Conservation (phyloP, 2,329 filamentous ascomycete species). For the Didymella glomerata region DNA sequence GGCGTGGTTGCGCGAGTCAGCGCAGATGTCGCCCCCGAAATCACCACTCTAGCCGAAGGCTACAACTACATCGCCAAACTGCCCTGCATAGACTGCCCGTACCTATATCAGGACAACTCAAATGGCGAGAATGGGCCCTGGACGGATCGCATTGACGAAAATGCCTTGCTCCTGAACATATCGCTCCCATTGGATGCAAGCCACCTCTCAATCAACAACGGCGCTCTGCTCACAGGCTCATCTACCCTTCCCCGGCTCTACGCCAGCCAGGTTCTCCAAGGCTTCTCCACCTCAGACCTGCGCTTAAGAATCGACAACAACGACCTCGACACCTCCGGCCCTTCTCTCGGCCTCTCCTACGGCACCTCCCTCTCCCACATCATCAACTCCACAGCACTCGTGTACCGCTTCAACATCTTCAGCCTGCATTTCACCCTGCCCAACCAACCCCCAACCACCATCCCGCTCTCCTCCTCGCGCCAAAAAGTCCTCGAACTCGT, state of each 20-base stretch:
- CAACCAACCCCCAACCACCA: slow-evolving; percentile 9
- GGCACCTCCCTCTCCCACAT: slow-evolving; percentile 35
- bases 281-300: slow-evolving; percentile 22
- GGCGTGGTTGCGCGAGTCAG: slow-evolving; percentile 5
- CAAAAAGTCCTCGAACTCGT: slow-evolving; percentile 45
- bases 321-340: slow-evolving; percentile 28
- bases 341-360: slow-evolving; percentile 44
- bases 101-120: slow-evolving; percentile 43
- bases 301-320: slow-evolving; percentile 22
- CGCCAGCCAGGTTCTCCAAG: slow-evolving; percentile 41
- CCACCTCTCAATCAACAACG: slow-evolving; percentile 40
- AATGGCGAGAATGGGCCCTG: slow-evolving; percentile 36
- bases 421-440: slow-evolving; percentile 33
- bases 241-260: slow-evolving; percentile 37
- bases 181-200: slow-evolving; percentile 40
- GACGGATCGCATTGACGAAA: slow-evolving; percentile 37
- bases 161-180: slow-evolving; percentile 45
- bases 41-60: slow-evolving; percentile 43
- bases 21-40: slow-evolving; percentile 40
- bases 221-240: slow-evolving; percentile 29
- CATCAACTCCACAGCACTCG: slow-evolving; percentile 26
- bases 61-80: slow-evolving; percentile 46
- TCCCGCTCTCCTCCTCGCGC: slow-evolving; percentile 26
- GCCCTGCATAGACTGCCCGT: slow-evolving; percentile 46
- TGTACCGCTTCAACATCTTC: slow-evolving; percentile 45